phyloP scores from a whole-genome alignment of 148 eudicot species.

The Fagopyrum tataricum region DNA sequence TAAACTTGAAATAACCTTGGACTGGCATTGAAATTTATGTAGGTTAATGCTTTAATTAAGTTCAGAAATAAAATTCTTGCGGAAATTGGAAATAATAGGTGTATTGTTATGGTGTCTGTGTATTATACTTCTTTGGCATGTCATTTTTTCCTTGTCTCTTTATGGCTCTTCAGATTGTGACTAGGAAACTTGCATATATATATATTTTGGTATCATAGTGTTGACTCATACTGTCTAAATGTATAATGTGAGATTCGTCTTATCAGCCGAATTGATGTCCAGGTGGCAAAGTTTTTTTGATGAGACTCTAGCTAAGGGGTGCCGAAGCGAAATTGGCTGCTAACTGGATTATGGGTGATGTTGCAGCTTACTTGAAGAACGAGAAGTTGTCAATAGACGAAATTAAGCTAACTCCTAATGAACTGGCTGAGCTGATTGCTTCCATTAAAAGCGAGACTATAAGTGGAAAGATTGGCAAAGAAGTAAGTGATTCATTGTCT shows the following conservation, averaged over 20 bases:
- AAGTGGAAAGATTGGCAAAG: constrained; percentile 96
- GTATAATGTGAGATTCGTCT: not conserved
- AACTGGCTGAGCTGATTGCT: constrained; percentile 75
- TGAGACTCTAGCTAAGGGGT: constrained; percentile 57
- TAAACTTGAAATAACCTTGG: not conserved
- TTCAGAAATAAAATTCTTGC: not conserved
- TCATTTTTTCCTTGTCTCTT: not conserved
- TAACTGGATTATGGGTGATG: constrained; percentile 98
- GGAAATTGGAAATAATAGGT: not conserved
- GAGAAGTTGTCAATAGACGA: constrained; percentile 64
- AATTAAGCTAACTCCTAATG: constrained; percentile 67
- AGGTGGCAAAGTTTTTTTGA: constrained; percentile 92
- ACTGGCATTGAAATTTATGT: not conserved
- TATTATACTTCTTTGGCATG: not conserved
- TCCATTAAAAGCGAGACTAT: constrained; percentile 81
- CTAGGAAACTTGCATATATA: not conserved
- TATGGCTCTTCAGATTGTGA: not conserved
- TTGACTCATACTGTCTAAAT: not conserved
- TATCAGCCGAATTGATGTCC: constrained; percentile 20
- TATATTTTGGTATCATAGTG: not conserved
- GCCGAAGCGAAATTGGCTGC: constrained; percentile 88
- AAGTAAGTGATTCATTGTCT: constrained; percentile 29
- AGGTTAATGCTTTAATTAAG: not conserved
- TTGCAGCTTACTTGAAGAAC: constrained; percentile 88
- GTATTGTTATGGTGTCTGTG: not conserved